phyloP scores from a whole-genome alignment of 2,329 filamentous ascomycete species.

The Ilyonectria robusta region DNA sequence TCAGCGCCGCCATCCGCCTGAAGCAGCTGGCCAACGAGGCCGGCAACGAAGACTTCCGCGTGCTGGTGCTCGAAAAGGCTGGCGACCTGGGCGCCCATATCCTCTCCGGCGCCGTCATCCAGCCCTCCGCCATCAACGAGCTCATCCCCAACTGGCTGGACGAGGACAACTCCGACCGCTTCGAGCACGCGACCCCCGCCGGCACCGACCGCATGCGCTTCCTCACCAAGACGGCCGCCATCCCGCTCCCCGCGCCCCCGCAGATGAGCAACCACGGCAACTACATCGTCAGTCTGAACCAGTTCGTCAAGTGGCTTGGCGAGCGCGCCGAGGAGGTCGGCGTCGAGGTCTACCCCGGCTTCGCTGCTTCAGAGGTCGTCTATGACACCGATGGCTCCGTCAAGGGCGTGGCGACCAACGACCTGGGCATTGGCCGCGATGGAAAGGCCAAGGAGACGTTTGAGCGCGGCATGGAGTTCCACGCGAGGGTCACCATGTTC shows the following conservation, averaged over 20 bases:
- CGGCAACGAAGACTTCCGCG: conserved; percentile 95
- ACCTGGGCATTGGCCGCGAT: conserved; percentile 85
- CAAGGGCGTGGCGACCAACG: conserved; percentile 94
- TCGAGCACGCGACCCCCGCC: conserved; percentile 89
- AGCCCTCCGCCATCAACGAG: conserved; percentile 90
- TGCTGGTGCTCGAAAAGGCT: conserved; percentile 93
- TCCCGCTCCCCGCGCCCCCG: conserved; percentile 89
- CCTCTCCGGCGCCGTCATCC: conserved; percentile 93
- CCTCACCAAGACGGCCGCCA: conserved; percentile 83
- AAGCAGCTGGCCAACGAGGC: conserved; percentile 96
- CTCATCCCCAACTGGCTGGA: conserved; percentile 94
- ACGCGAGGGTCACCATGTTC: conserved; percentile 91
- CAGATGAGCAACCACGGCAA: conserved; percentile 99
- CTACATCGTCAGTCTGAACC: conserved; percentile 96
- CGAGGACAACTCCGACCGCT: conserved; percentile 88
- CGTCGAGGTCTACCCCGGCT: conserved; percentile 96
- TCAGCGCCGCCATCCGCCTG: conserved; percentile 92
- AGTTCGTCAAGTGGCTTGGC: conserved; percentile 95
- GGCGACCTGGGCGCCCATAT: conserved; percentile 96
- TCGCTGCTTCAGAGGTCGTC: conserved; percentile 92
- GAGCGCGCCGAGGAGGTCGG: conserved; percentile 97
- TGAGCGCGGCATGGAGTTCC: conserved; percentile 98
- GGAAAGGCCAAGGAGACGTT: conserved; percentile 92
- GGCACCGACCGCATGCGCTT: conserved; percentile 92
- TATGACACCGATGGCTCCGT: conserved; percentile 91